phyloP scores from a whole-genome alignment of 306 rosid genomes.

The Datisca glomerata region DNA sequence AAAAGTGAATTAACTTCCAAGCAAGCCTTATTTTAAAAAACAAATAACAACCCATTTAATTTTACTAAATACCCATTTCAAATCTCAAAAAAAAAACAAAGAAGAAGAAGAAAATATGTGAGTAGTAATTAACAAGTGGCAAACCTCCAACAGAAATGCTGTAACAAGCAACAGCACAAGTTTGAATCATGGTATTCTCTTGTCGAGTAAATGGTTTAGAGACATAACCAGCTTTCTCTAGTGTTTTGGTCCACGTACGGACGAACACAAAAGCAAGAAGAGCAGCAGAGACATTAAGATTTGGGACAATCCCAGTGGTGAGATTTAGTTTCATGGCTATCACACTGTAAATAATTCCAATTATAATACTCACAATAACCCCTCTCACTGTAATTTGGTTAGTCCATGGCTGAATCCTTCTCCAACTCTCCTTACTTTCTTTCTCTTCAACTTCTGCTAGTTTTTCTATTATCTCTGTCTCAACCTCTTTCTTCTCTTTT shows the following conservation, averaged over 20 bases:
- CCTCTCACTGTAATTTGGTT: conserved; percentile 73
- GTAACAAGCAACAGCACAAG: conserved; percentile 84
- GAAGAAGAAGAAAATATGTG: not conserved
- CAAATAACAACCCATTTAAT: no score
- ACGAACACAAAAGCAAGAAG: conserved; percentile 65
- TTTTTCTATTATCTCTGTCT: conserved; percentile 10
- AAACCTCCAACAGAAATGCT: conserved; percentile 82
- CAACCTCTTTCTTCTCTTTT: conserved; percentile 6
- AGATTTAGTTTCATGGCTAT: conserved; percentile 88
- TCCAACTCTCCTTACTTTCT: not conserved
- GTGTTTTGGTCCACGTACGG: conserved; percentile 58
- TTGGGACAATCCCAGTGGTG: conserved; percentile 77
- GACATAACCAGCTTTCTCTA: conserved; percentile 41
- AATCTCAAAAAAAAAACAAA: not conserved
- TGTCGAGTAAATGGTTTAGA: conserved; percentile 78
- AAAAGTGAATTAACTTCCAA: no score
- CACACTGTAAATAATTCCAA: conserved; percentile 57
- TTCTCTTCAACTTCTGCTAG: not conserved
- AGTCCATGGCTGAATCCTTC: conserved; percentile 39
- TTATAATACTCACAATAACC: conserved; percentile 50
- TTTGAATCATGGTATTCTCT: conserved; percentile 90
- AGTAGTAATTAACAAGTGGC: no score
- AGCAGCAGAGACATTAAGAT: conserved; percentile 81
- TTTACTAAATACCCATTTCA: not conserved
- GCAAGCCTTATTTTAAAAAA: no score